Base-by-base conservation (phyloP, 2,329 filamentous ascomycete genomes). In the Fusarium tupiense region DNA sequence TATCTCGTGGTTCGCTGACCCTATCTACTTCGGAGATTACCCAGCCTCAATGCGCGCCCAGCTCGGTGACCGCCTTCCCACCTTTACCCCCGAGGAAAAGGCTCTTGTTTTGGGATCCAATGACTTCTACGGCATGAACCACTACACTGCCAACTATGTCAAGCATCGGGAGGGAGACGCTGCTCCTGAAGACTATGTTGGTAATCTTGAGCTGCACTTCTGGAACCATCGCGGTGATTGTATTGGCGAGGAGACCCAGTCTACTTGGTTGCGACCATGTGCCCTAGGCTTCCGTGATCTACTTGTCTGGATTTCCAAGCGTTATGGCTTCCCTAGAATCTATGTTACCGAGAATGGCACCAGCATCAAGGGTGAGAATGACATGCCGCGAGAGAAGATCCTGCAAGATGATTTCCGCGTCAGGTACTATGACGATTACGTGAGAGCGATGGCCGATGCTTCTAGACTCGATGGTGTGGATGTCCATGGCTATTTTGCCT, bases 121-220 rank as follows among this genome's bases (percentile, higher is more conserved):
- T 82, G 94, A 97, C 86, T 97, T 97, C 84, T 97, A 97, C 83
- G 94, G 94, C 82, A 96, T 96, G 93, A 97, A 97, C 86, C 93
- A 95, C 87, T 97, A 97, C 86, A 95, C 93, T 58, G 92, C 94
- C 80, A 94, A 96, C 87, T 97, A 93, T 84, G 91, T 97, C 84
- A 91, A 91, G 82, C 91, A 95, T 84, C 90, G 90, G 79, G 87
- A 88, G 13, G 88, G 87, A 12, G 84, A 87, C 54, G 84, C 93
- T 1, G 86, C 89, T 3, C 85, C 85, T 8, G 87, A 92, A 58
- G 94, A 97, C 84, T 91, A 90, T 82, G 85, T 90, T 19, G 94
- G 94, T 61, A 93, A 97, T 82, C 84, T 97, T 41, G 93, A 96
- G 77, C 88, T 91, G 5, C 87, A 92, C 46, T 90, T 93, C 74